Conservation (phyloP, 768 basidiomycete species). For the Agrocybe pediades region DNA sequence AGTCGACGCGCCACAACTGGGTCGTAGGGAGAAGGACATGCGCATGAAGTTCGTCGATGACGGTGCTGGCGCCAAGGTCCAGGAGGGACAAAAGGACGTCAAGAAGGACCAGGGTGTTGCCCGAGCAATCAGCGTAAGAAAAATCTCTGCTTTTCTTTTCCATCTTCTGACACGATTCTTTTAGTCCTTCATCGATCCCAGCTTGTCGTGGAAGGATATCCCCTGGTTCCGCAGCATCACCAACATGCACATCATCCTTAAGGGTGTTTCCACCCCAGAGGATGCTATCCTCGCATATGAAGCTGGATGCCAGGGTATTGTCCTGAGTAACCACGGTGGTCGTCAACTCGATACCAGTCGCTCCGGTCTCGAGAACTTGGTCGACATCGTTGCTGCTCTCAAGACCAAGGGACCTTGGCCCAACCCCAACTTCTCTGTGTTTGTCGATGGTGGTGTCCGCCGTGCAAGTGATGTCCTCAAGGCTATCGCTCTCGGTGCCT, state of each 20-base stretch:
- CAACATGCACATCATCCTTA: conserved; percentile 37
- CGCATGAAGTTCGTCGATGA: conserved; percentile 91
- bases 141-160: background rate
- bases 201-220: conserved; percentile 82
- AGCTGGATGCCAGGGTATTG: conserved; percentile 22
- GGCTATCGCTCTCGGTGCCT: conserved; percentile 73
- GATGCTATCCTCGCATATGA: conserved; percentile 23
- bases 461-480: conserved; percentile 84
- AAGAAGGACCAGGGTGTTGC: conserved; percentile 92
- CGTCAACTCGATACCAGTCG: conserved; percentile 53
- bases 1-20: conserved; percentile 96
- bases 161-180: background rate
- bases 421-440: conserved; percentile 72
- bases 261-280: conserved; percentile 22
- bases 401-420: conserved; percentile 52
- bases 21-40: conserved; percentile 97
- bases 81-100: conserved; percentile 54
- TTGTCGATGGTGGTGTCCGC: conserved; percentile 38
- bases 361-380: conserved; percentile 71
- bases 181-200: conserved; percentile 92
- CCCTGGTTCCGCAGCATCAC: conserved; percentile 81
- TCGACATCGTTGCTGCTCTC: conserved; percentile 65
- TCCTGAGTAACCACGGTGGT: conserved; percentile 23
- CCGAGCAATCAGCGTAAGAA: conserved; percentile 81
- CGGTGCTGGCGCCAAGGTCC: conserved; percentile 51